Base-by-base conservation (phyloP, 164 flowering plant genomes). In the Berberis vulgaris region DNA sequence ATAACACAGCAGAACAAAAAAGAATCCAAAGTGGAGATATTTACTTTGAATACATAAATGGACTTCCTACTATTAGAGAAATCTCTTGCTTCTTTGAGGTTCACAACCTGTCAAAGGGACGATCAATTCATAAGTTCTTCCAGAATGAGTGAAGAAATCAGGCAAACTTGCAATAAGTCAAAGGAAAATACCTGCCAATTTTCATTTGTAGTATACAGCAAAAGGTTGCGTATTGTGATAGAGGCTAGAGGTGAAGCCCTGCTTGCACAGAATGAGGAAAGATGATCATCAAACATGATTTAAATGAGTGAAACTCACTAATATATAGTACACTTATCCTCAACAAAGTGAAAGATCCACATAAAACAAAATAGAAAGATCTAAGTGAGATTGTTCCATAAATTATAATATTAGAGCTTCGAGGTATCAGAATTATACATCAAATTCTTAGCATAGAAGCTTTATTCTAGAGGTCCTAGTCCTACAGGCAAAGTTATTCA, bases 211-310 rank as follows among this genome's bases (percentile, higher is more conserved):
- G 97, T 87, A 67, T 80, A 91, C 47, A 94, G 80, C 63, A 85
- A 62, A 74, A 94, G 90, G 68, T 86, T 87, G 73, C 82, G 91
- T 42, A 94, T 84, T 40, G 99, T 94, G 63, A 94, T 82, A 66
- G 99, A 91, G 67, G 99, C 99, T 71, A 94, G 64, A 44, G 99
- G 99, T 54, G 97, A 69, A 65, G 93, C 86, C 97, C 98, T 90
- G 75, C 26, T 56, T 61, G 66, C 5, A 52, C 3, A 66, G 39
- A 7, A 66, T 52, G 43, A 66, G 39, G 12, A 11, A 63, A 43
- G 47, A 54, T 40, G 2, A 41, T 26, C 26, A 26, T 26, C 26
- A 57, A 7, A 52, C n/a, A 52, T 1, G n/a, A 26, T 10, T 10
- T 3, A 12, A 52, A 52, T 26, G n/a, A 52, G 13, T 26, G 11